Base-by-base conservation (phyloP, 768 basidiomycete species). In the Lactarius vividus region DNA sequence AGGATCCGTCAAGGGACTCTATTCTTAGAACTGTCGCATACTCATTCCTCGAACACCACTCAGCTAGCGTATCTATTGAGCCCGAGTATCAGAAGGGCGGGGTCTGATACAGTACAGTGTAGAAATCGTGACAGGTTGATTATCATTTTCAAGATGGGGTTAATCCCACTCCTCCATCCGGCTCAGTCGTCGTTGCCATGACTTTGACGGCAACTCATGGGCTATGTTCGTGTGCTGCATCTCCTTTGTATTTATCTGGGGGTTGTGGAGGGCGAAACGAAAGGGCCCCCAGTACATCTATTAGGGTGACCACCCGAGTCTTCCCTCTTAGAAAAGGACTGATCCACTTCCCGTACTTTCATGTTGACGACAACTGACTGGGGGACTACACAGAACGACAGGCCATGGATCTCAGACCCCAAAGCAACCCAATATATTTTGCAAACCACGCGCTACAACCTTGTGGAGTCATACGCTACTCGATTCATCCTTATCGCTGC, bases 361-460 rank as follows among this genome's bases (percentile, higher is more conserved):
- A 1, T 52, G n/a, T n/a, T 54, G 10, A 37, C 11, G 6, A 18
- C 6, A 16, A 11, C 59, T 66, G 31, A 52, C 26, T 26, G 26
- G 4, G 26, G n/a, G n/a, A 8, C 26, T 15, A 28, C n/a, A 23
- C 54, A 66, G 68, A 55, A 54, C 5, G 64, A 69, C 23, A 39
- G 59, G 16, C 26, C 69, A 57, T 59, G 52, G 64, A 29, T 70
- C 23, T 57, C 68, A 0, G 64, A 69, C 46, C 64, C 67, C 20
- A 69, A 63, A 57, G 68, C 69, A 18, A 54, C 61, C 4, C 67
- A 66, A 28, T 46, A 69, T 49, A 66, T 70, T 26, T 55, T 69
- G 18, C 69, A 69, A 35, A 60, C 64, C 18, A 60, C 68, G 2
- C 60, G 68, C 15, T 70, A 66, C 52, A 52, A 57, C 39, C 65